Base-by-base conservation (phyloP, 2,329 filamentous ascomycete genomes). In the Botrytis hyacinthi region DNA sequence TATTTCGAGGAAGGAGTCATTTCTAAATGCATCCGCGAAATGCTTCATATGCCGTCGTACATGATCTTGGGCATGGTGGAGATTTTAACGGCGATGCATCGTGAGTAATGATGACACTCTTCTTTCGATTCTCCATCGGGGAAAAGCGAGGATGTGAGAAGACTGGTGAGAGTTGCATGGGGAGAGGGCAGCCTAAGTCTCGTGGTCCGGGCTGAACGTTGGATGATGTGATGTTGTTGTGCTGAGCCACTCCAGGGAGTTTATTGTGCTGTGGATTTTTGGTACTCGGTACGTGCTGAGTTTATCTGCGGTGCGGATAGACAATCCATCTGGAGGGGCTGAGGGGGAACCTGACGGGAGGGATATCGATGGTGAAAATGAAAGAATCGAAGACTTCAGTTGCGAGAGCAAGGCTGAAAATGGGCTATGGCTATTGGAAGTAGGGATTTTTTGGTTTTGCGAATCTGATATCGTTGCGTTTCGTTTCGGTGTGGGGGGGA, bases 61-160 rank as follows among this genome's bases (percentile, higher is more conserved):
- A 69, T 69, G 71, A 72, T 72, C 70, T 72, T 67, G 71, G 57
- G 71, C 70, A 66, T 29, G 16, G 35, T 54, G 16, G 16, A 46
- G 42, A 60, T 60, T 63, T n/a, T 16, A 62, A 63, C 14, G 16
- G 32, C 18, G 48, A 61, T 29, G 48, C n/a, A 44, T 66, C 61
- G 44, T 66, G 57, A 67, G 63, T 59, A 40, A 59, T 59, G 51
- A 57, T 68, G 70, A 68, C 48, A 32, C 48, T 40, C 59, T n/a
- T 40, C 35, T 57, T 22, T 67, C n/a, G 22, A 2, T 62, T 62
- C 60, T 37, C 37, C 16, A 18, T 68, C 65, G 65, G 65, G 40
- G 48, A 32, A 68, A 9, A 16, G 48, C 65, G 65, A 57, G 29
- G 44, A 48, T 32, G 37, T 29, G n/a, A 40, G 57, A 62, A 48